Base-by-base conservation (phyloP, 192 early-diverging fungal species). In the Rhizophagus sp. region DNA sequence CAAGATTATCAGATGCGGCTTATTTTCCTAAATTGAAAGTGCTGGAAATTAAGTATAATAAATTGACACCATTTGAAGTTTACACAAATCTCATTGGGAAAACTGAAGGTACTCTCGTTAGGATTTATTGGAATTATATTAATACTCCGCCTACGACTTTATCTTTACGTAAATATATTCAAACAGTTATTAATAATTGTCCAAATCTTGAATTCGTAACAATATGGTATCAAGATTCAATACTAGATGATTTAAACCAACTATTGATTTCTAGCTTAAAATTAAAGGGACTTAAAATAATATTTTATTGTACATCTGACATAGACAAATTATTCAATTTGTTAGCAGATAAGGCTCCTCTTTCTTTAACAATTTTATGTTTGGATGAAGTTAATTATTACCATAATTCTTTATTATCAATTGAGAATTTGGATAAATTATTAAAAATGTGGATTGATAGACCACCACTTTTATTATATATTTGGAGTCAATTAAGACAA, bases 71-170 rank as follows among this genome's bases (percentile, higher is more conserved):
- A 24, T 64, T 64, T 64, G 10, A 8, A 2, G n/a, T 64, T 64
- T 64, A 64, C n/a, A 64, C 62, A 64, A 64, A 64, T 64, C 25
- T 64, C 22, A 64, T 64, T 64, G 9, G n/a, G 25, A 64, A 64
- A 64, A 11, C 62, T 27, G 44, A 47, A 12, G n/a, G n/a, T 64
- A 64, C 22, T 10, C 62, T 64, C 27, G 25, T 3, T 64, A 27
- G 62, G 25, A 64, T 64, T 25, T 12, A 64, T 64, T 64, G 62
- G 62, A 25, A 25, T 24, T 47, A 47, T 47, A 64, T 25, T 64
- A 25, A 25, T 25, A 64, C 25, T 24, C 62, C n/a, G 10, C 10
- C 62, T n/a, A 25, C 62, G 22, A 12, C 25, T 64, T 25, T 25
- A 64, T n/a, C 22, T 12, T 64, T 64, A 64, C 22, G 25, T 25